These are phyloP conservation scores for Heimioporus sp. DNA, from an alignment of 768 basidiomycete genomes.

Conservation along the genomic window DNA sequence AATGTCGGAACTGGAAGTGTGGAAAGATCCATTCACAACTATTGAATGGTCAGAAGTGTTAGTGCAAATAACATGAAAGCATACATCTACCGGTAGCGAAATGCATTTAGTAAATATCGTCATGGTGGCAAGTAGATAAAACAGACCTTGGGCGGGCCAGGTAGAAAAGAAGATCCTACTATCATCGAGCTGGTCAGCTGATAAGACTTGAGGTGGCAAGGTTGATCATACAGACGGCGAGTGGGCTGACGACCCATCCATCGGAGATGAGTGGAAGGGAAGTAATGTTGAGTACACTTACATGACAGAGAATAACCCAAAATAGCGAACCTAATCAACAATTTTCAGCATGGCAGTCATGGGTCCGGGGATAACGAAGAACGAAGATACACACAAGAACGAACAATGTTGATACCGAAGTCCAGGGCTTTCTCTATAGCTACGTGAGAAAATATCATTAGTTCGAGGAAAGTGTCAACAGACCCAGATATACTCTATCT, in stretches of 20 bases:
- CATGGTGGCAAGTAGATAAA: too few relatives aligned
- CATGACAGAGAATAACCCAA: background rate
- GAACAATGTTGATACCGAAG: background rate
- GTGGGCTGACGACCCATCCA: background rate
- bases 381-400: background rate
- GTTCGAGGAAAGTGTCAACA: background rate
- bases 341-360: background rate
- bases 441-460: background rate
- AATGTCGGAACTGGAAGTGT: background rate
- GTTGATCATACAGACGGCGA: background rate
- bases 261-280: too few relatives aligned
- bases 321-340: background rate
- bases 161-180: background rate
- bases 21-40: background rate
- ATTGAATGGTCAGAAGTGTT: background rate
- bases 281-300: background rate
- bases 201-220: background rate
- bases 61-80: background rate
- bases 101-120: background rate
- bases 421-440: background rate
- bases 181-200: background rate
- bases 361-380: background rate
- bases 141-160: background rate
- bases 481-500: constrained; percentile 2
- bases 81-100: background rate